Evolutionary conservation across 1,284 basidiomycete genomes (phyloP).

Genomic region (Fomitopsis betulina): DNA sequence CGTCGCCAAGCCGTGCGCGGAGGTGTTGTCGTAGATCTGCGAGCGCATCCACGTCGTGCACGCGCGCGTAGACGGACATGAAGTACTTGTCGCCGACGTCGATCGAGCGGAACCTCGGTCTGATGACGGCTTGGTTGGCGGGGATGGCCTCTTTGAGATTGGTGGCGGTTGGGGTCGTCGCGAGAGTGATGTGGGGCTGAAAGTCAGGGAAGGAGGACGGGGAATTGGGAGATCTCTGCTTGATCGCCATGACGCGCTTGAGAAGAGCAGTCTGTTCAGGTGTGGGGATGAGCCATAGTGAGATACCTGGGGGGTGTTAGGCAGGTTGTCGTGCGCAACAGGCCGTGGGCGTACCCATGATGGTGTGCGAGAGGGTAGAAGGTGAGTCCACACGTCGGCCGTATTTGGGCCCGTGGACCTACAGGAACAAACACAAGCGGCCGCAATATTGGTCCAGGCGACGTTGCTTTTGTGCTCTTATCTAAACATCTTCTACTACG

Average conservation of each 20-base stretch:
- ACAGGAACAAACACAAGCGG: constrained; percentile 8
- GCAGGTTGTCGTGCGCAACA: not conserved
- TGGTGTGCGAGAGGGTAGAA: not conserved
- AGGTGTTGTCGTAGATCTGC: constrained; percentile 44
- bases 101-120: constrained; percentile 47
- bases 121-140: constrained; percentile 27
- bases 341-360: constrained; percentile 4
- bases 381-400: constrained; percentile 6
- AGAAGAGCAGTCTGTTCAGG: constrained; percentile 35
- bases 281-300: constrained; percentile 63
- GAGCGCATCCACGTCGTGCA: constrained; percentile 42
- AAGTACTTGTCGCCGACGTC: constrained; percentile 58
- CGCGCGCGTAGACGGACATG: constrained; percentile 60
- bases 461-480: too few relatives aligned
- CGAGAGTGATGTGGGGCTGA: constrained; percentile 68
- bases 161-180: constrained; percentile 37
- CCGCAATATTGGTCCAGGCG: too few relatives aligned
- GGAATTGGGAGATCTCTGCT: constrained; percentile 22
- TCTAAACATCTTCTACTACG: too few relatives aligned
- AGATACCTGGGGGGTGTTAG: constrained; percentile 33
- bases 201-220: constrained; percentile 52
- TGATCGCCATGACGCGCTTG: constrained; percentile 39
- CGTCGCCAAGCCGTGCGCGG: constrained; percentile 35
- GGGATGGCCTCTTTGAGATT: constrained; percentile 40
- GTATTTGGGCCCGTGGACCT: constrained; percentile 2